Conservation (phyloP, 495 filamentous ascomycete species). For the Penicillium bovifimosum region DNA sequence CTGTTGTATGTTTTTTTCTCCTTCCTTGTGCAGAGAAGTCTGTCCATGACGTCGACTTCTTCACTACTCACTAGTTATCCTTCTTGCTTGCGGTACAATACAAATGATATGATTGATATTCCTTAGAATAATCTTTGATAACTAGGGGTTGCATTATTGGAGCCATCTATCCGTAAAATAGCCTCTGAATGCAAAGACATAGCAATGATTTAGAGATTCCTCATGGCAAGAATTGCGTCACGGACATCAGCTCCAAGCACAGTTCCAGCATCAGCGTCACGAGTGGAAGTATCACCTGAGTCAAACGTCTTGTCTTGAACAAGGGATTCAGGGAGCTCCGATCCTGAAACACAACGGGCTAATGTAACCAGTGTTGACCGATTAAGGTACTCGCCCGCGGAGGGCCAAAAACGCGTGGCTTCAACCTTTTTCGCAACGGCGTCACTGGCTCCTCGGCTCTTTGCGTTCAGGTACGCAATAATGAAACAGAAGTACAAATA, state of each 20-base stretch:
- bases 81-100: too few relatives aligned
- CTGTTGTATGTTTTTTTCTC: too few relatives aligned
- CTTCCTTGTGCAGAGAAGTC: too few relatives aligned
- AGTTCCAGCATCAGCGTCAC: not conserved
- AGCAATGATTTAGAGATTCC: not conserved
- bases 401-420: constrained; percentile 14
- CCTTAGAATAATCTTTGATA: too few relatives aligned
- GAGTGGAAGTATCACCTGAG: not conserved
- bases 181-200: too few relatives aligned
- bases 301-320: constrained; percentile 87
- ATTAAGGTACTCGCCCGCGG: constrained; percentile 10
- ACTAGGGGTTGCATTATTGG: too few relatives aligned
- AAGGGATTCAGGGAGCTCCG: constrained; percentile 55
- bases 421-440: constrained; percentile 4
- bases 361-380: constrained; percentile 12
- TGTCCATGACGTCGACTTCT: too few relatives aligned
- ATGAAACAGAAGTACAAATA: constrained; percentile 20
- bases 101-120: too few relatives aligned
- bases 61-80: too few relatives aligned
- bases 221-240: not conserved
- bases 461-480: constrained; percentile 11
- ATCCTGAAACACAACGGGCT: constrained; percentile 16
- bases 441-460: not conserved
- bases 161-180: too few relatives aligned
- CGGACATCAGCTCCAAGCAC: not conserved